These are phyloP conservation scores for Fusarium duplospermum DNA, from an alignment of 2,329 filamentous ascomycete genomes.

Conservation along the genomic window DNA sequence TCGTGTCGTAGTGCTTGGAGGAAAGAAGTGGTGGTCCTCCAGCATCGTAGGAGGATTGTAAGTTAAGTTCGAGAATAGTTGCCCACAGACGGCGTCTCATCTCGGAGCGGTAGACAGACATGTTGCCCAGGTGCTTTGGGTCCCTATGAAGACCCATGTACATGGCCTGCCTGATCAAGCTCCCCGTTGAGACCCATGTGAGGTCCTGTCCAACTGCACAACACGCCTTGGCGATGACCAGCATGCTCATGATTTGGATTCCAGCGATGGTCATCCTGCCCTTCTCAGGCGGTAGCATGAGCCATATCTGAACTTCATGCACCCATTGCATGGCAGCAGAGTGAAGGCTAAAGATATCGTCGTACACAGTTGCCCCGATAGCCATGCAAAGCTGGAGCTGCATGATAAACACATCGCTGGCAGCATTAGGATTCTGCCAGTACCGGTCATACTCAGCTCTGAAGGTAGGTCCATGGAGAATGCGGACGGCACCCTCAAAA, in stretches of 20 bases:
- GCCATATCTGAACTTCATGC: slow-evolving; percentile 64
- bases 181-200: slow-evolving; percentile 63
- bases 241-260: slow-evolving; percentile 65
- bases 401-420: slow-evolving; percentile 60
- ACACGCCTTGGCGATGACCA: slow-evolving; percentile 61
- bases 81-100: slow-evolving; percentile 68
- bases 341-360: slow-evolving; percentile 58
- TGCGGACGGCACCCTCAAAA: slow-evolving; percentile 66
- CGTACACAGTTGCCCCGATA: slow-evolving; percentile 61
- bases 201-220: slow-evolving; percentile 62
- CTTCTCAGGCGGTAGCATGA: slow-evolving; percentile 61
- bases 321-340: slow-evolving; percentile 61
- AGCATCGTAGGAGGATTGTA: slow-evolving; percentile 63
- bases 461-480: slow-evolving; percentile 70
- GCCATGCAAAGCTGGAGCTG: slow-evolving; percentile 66
- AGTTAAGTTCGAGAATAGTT: slow-evolving; percentile 65
- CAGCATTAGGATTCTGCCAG: slow-evolving; percentile 57
- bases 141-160: slow-evolving; percentile 70
- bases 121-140: slow-evolving; percentile 60
- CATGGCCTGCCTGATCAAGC: slow-evolving; percentile 65
- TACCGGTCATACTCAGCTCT: slow-evolving; percentile 63
- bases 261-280: slow-evolving; percentile 59
- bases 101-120: slow-evolving; percentile 62
- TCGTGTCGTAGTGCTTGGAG: slow-evolving; percentile 61
- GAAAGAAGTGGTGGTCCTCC: slow-evolving; percentile 63